Evolutionary conservation across 352 stramenopile genomes (phyloP).

Genomic region (Pythium inflatum): DNA sequence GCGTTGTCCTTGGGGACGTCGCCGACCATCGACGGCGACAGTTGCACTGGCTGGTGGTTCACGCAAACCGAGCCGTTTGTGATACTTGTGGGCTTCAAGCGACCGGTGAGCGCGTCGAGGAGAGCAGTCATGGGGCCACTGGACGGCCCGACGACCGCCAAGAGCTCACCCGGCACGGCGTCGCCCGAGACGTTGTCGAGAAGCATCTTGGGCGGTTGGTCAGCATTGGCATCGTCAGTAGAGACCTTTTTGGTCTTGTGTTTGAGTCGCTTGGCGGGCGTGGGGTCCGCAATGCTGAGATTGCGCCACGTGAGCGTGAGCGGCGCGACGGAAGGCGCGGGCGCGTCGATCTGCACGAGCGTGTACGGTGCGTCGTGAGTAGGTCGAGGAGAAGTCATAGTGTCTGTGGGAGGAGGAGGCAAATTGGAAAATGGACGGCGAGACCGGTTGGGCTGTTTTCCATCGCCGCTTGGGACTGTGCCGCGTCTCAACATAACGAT

Average conservation of each 20-base stretch:
- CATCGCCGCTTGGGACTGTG: background rate
- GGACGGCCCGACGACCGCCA: constrained; percentile 65
- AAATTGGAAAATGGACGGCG: background rate
- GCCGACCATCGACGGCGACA: constrained; percentile 10
- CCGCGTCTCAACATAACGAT: background rate
- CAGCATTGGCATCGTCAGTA: background rate
- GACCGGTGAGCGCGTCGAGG: constrained; percentile 51
- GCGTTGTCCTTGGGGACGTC: constrained; percentile 92
- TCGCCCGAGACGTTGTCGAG: constrained; percentile 12
- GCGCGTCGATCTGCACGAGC: background rate
- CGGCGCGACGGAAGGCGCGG: background rate
- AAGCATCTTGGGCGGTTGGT: background rate
- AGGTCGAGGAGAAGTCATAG: background rate
- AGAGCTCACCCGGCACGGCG: constrained; percentile 41
- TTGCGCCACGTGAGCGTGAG: background rate
- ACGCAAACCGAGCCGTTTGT: constrained; percentile 33
- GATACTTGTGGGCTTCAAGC: constrained; percentile 30
- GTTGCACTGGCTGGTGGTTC: constrained; percentile 35
- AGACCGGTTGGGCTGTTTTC: background rate
- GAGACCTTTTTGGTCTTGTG: background rate
- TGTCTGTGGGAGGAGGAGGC: background rate
- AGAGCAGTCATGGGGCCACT: constrained; percentile 58
- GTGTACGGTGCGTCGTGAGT: background rate
- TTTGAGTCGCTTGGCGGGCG: background rate
- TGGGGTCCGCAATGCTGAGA: background rate